Percentiles rank a stretch among this genome's conserved stretches.
Evolutionary conservation across 179 eudicot species (phyloP).

Genomic region (Actinidia arguta): DNA sequence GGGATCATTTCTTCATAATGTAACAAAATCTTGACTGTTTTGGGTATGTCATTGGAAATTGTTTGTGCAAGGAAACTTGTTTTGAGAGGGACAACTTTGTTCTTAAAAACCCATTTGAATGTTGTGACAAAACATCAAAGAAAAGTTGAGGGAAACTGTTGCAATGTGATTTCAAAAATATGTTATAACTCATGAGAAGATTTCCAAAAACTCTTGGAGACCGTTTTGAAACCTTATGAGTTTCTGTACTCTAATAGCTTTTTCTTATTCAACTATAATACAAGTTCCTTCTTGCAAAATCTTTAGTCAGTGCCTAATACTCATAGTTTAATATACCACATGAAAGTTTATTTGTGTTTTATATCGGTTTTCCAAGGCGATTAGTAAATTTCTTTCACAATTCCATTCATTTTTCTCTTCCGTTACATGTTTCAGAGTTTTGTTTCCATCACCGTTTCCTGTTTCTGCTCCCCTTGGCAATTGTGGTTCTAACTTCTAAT

Average conservation of each 20-base stretch:
- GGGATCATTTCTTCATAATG: neutral
- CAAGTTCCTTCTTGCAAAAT: neutral
- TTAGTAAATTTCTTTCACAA: neutral
- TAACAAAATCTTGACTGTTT: neutral
- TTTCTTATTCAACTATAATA: neutral
- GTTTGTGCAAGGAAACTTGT: neutral
- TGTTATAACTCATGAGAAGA: neutral
- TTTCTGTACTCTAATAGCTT: neutral
- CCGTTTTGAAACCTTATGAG: neutral
- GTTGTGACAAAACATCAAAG: neutral
- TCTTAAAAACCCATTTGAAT: neutral
- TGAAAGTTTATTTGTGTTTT: neutral
- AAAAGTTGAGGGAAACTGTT: neutral
- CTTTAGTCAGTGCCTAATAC: neutral
- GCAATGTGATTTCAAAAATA: neutral
- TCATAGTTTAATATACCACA: neutral
- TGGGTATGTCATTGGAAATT: neutral
- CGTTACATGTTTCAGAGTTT: neutral
- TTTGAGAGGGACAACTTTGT: neutral
- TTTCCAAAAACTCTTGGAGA: neutral
- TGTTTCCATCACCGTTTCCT: neutral
- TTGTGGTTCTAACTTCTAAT: neutral
- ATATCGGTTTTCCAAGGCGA: neutral
- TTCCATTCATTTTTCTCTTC: neutral
- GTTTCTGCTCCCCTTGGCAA: neutral